Evolutionary conservation across 2,329 filamentous ascomycete species (phyloP).

Genomic region (Penicillium sp.): DNA sequence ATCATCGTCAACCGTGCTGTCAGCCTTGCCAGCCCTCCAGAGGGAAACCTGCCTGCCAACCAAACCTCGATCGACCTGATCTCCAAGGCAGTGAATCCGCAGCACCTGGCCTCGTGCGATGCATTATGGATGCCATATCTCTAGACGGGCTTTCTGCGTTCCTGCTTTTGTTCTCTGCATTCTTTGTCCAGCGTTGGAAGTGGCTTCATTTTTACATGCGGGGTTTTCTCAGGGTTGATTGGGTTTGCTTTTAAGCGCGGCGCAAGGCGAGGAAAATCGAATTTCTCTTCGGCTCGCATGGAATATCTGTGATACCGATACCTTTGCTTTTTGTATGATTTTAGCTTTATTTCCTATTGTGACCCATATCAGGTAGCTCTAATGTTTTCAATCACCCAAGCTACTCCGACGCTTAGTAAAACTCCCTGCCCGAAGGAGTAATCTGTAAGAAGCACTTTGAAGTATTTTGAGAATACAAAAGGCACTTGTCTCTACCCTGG

Average conservation of each 20-base stretch:
- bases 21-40: slow-evolving; percentile 73
- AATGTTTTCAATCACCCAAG: too few relatives aligned
- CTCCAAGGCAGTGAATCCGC: slow-evolving; percentile 86
- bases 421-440: too few relatives aligned
- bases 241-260: slow-evolving; percentile 23
- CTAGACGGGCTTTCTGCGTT: slow-evolving; percentile 43
- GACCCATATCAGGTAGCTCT: too few relatives aligned
- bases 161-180: slow-evolving; percentile 14
- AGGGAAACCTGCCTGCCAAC: slow-evolving; percentile 80
- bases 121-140: slow-evolving; percentile 97
- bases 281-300: too few relatives aligned
- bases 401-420: too few relatives aligned
- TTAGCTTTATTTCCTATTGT: too few relatives aligned
- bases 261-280: too few relatives aligned
- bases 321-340: slow-evolving; percentile 17
- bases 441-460: too few relatives aligned
- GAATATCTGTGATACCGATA: slow-evolving; percentile 25
- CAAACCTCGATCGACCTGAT: slow-evolving; percentile 96
- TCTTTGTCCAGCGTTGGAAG: slow-evolving; percentile 4
- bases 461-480: too few relatives aligned
- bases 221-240: slow-evolving; percentile 10
- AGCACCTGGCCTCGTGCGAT: slow-evolving; percentile 83
- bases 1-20: slow-evolving; percentile 87
- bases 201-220: slow-evolving; percentile 10
- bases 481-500: too few relatives aligned